Percentiles rank a stretch among this genome's conserved stretches.
phyloP scores from a whole-genome alignment of 108 stramenopile genomes.

The Pseudonitzschia pungens region DNA sequence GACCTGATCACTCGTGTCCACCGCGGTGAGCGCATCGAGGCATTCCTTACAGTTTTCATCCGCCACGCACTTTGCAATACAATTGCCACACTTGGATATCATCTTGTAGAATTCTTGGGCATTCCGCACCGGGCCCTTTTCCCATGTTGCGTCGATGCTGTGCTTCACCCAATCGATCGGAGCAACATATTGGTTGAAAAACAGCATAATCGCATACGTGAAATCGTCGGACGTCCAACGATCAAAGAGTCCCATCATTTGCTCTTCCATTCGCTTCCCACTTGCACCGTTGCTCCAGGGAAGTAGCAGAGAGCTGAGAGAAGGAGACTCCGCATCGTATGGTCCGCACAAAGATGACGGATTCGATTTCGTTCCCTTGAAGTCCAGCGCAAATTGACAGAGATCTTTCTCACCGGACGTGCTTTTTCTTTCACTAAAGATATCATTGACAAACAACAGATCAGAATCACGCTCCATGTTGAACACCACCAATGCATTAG shows the following conservation, averaged over 20 bases:
- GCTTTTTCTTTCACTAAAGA: constrained; percentile 33
- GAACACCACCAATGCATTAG: constrained; percentile 59
- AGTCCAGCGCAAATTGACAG: constrained; percentile 74
- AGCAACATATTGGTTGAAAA: constrained; percentile 65
- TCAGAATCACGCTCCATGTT: constrained; percentile 48
- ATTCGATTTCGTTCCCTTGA: constrained; percentile 1
- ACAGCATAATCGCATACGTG: constrained; percentile 66
- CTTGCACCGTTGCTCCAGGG: constrained; percentile 71
- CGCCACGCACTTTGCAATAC: constrained; percentile 55
- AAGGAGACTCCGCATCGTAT: constrained; percentile 54
- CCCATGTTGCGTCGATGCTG: constrained; percentile 83
- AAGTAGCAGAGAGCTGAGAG: constrained; percentile 30
- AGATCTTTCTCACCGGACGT: constrained; percentile 15
- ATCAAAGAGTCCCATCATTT: constrained; percentile 59
- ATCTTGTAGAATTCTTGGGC: constrained; percentile 75
- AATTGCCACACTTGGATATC: constrained; percentile 75
- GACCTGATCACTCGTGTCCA: constrained; percentile 85
- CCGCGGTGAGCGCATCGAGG: constrained; percentile 63
- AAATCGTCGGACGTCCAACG: constrained; percentile 73
- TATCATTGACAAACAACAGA: constrained; percentile 29
- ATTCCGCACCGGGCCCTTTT: constrained; percentile 80
- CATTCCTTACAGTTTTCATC: constrained; percentile 76
- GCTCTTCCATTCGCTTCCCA: constrained; percentile 56
- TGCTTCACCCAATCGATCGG: constrained; percentile 56
- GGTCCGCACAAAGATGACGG: constrained; percentile 60